A percentile compares a stretch with the other conserved stretches of the same genome.
These are phyloP conservation scores for Daldinia grandis DNA, from an alignment of 495 filamentous ascomycete genomes.

Conservation along the genomic window DNA sequence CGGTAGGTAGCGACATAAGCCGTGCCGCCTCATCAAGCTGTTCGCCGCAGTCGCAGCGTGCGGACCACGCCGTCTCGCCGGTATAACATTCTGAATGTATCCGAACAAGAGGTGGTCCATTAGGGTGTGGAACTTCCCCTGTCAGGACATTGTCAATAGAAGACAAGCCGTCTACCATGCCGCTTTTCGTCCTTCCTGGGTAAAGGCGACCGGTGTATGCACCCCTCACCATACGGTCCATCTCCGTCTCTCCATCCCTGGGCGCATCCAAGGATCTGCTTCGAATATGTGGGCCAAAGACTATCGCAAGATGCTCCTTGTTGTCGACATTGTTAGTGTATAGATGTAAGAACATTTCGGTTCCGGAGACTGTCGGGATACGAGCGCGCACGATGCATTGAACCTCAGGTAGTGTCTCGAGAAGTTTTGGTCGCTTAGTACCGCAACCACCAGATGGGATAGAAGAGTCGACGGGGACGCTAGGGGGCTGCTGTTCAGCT, in stretches of 20 bases:
- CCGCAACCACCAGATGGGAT: conserved; percentile 59
- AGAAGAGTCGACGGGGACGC: conserved; percentile 64
- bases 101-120: conserved; percentile 73
- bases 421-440: conserved; percentile 69
- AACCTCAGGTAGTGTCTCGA: conserved; percentile 74
- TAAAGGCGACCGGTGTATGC: conserved; percentile 89
- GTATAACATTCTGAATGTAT: conserved; percentile 99
- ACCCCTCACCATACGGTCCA: conserved; percentile 93
- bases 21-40: conserved; percentile 96
- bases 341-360: conserved; percentile 96
- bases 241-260: conserved; percentile 88
- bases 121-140: conserved; percentile 2
- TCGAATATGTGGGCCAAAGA: conserved; percentile 87
- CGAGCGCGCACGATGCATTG: conserved; percentile 84
- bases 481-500: conserved; percentile 51
- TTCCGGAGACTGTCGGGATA: conserved; percentile 85
- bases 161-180: conserved; percentile 45
- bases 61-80: conserved; percentile 97
- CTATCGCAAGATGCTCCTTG: conserved; percentile 98
- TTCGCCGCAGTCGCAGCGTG: conserved; percentile 96
- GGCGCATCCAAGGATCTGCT: conserved; percentile 80
- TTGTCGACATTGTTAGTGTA: conserved; percentile 92
- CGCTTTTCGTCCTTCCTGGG: conserved; percentile 81
- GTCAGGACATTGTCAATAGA: conserved; percentile 25
- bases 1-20: conserved; percentile 81